Evolutionary conservation across 2,329 filamentous ascomycete genomes (phyloP).

Genomic region (Sarocladium oryzae): DNA sequence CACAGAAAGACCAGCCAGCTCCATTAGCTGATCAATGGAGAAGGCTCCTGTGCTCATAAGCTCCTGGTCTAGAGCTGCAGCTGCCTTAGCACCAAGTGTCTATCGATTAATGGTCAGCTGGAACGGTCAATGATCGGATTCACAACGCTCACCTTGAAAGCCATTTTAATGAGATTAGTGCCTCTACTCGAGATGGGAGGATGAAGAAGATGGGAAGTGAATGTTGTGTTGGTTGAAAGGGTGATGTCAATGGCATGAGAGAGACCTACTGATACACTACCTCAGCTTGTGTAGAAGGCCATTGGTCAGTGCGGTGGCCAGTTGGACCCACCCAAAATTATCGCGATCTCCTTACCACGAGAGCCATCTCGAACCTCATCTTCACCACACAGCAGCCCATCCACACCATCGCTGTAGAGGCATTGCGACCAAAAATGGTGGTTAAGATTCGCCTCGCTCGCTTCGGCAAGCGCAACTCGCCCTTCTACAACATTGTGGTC

Average conservation of each 20-base stretch:
- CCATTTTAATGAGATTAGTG: conserved; percentile 16
- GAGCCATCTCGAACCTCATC: conserved; percentile 18
- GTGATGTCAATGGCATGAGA: conserved; percentile 1
- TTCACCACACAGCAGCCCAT: conserved; percentile 15
- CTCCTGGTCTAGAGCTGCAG: conserved; percentile 83
- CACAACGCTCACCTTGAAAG: conserved; percentile 23
- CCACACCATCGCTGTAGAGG: conserved; percentile 6
- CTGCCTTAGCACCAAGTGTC: conserved; percentile 84
- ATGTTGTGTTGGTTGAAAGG: conserved; percentile 8
- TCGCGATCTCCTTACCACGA: conserved; percentile 41
- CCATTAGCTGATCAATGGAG: conserved; percentile 95
- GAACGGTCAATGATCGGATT: too few relatives aligned
- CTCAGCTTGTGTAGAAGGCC: neutral
- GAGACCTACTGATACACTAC: neutral
- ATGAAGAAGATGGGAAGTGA: conserved; percentile 12
- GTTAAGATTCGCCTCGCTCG: conserved; percentile 89
- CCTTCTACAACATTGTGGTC: conserved; percentile 97
- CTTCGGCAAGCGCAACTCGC: conserved; percentile 81
- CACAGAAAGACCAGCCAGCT: conserved; percentile 86
- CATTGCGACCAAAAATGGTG: conserved; percentile 61
- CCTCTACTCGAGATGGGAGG: too few relatives aligned
- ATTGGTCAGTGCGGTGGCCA: neutral
- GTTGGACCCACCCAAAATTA: conserved; percentile 42
- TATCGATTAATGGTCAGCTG: too few relatives aligned
- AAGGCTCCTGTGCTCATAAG: conserved; percentile 87